Evolutionary conservation across 371 early-diverging fungal species (phyloP), one percentile per base, ranked within the genome.

Genomic region (Zancudomyces culisetae): DNA sequence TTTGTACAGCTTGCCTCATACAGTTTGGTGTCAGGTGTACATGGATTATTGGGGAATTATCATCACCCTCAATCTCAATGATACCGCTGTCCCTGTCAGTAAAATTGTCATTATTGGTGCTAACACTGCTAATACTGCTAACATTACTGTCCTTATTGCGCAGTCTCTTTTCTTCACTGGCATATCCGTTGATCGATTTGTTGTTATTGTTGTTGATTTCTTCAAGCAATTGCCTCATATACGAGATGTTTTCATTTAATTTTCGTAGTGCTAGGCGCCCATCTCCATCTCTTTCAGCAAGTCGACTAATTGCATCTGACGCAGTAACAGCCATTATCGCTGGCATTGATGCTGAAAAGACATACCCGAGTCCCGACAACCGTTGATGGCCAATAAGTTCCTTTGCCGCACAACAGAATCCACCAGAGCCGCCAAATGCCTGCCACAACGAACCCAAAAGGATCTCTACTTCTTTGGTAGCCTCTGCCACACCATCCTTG

Each of bases 271-370:
- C 51, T n/a, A n/a, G n/a, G n/a, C n/a, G n/a, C n/a, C n/a, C n/a
- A 24, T 27, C 50, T 21, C 60, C 62, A 1, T 62, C 64, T 42
- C 60, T 59, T 24, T 55, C 60, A 18, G 61, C 63, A 6, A 90
- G 71, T 12, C 79, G 65, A 13, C 77, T 72, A 58, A 99, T 69
- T 2, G 85, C 89, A 60, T 90, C 90, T 8, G 84, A 68, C 10
- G 90, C 88, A 27, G 87, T 78, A 18, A 88, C 84, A 13, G 98
- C 79, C 12, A 99, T 70, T 72, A 93, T 86, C 20, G 93, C 93
- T 8, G 99, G 99, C 39, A 99, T 77, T 13, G 98, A 88, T 3
- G 99, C 99, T 26, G 98, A 98, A 70, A 91, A 99, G 55, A 88
- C 88, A 68, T 98, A 99, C 0, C 92, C 85, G 19, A 74, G 70